Percentiles rank a stretch among this genome's conserved stretches.
Conservation (phyloP, 331 rosid species). For the Rhamnella rubrinervis region DNA sequence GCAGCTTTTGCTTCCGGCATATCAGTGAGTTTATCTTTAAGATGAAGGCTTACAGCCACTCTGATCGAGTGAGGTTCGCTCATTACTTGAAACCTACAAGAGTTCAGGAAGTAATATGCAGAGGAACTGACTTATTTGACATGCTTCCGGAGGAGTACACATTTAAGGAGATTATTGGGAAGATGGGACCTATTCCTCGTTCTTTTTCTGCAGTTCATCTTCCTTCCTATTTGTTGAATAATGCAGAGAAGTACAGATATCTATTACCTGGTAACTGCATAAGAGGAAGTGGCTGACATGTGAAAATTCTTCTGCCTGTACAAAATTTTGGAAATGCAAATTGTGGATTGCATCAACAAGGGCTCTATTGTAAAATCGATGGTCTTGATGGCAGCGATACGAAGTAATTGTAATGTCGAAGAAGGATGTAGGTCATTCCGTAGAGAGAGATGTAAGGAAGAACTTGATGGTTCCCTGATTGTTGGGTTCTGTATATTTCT, state of each 20-base stretch:
- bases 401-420: constrained; percentile 24
- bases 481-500: constrained; percentile 29
- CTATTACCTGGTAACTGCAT: constrained; percentile 86
- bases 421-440: constrained; percentile 40
- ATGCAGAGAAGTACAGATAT: constrained; percentile 67
- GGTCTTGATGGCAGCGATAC: constrained; percentile 24
- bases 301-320: constrained; percentile 16
- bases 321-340: constrained; percentile 14
- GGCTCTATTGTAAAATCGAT: constrained; percentile 37
- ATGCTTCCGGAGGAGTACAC: constrained; percentile 95
- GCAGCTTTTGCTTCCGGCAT: constrained; percentile 88
- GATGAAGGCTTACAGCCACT: constrained; percentile 95
- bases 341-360: constrained; percentile 24
- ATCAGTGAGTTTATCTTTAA: constrained; percentile 74
- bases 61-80: constrained; percentile 80
- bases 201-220: constrained; percentile 91
- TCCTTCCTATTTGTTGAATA: constrained; percentile 68
- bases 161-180: constrained; percentile 84
- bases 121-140: constrained; percentile 82
- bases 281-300: constrained; percentile 80
- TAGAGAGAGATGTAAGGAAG: constrained; percentile 29
- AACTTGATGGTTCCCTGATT: constrained; percentile 30
- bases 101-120: constrained; percentile 81
- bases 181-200: constrained; percentile 82
- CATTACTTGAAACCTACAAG: constrained; percentile 70